Evolutionary conservation across 2,329 filamentous ascomycete genomes (phyloP).

Genomic region (Calycina herbarum): DNA sequence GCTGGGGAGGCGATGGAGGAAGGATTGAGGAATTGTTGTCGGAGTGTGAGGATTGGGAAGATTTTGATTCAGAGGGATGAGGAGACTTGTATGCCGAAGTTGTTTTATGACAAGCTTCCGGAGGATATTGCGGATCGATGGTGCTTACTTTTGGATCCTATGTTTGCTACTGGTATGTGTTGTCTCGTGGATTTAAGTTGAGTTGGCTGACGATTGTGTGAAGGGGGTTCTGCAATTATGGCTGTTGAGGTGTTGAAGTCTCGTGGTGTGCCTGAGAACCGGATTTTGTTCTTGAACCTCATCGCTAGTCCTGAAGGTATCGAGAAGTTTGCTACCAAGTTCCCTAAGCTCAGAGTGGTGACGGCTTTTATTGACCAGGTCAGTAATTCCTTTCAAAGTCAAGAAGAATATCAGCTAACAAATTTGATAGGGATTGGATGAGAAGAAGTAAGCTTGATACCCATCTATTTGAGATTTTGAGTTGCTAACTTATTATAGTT

Average conservation of each 20-base stretch:
- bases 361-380: slow-evolving; percentile 92
- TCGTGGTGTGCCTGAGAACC: slow-evolving; percentile 89
- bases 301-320: slow-evolving; percentile 97
- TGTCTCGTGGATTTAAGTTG: background rate
- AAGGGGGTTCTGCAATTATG: slow-evolving; percentile 94
- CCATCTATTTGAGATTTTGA: background rate
- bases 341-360: slow-evolving; percentile 86
- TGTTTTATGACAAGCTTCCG: slow-evolving; percentile 97
- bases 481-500: slow-evolving; percentile 54
- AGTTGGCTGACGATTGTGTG: slow-evolving; percentile 10
- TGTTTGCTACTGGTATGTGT: slow-evolving; percentile 87
- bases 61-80: slow-evolving; percentile 97
- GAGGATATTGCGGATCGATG: slow-evolving; percentile 90
- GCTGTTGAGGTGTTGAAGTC: slow-evolving; percentile 90
- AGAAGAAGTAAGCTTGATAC: slow-evolving; percentile 79
- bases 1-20: slow-evolving; percentile 99
- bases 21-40: slow-evolving; percentile 91
- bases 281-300: slow-evolving; percentile 93
- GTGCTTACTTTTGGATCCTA: slow-evolving; percentile 94
- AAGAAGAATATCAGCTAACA: slow-evolving; percentile 19
- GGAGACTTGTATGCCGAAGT: slow-evolving; percentile 85
- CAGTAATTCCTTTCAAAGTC: slow-evolving; percentile 28
- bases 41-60: slow-evolving; percentile 97
- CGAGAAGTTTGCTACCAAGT: slow-evolving; percentile 82
- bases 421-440: slow-evolving; percentile 72